Evolutionary conservation across 495 filamentous ascomycete genomes (phyloP), one percentile per base, ranked within the genome.

Genomic region (Penicillium fimorum): DNA sequence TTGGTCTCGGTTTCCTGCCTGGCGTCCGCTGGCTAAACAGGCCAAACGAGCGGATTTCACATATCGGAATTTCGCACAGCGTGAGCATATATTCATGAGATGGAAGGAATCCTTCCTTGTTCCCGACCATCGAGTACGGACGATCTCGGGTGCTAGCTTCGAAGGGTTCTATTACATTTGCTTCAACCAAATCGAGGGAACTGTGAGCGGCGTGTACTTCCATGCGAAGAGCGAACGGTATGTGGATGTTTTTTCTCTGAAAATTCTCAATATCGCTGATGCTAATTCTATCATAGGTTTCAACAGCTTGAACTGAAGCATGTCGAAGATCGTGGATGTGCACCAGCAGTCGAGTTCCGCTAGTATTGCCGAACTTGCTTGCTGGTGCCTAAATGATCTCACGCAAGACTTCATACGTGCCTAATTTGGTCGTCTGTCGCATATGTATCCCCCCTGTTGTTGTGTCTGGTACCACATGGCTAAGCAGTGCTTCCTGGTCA

Each of bases 71-170:
- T 84, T 80, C 63, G 76, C 79, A 35, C 87, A 96, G 68, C 80
- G 85, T 52, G 92, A 97, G 62, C 87, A 97, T 68, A 86, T 99
- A 18, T 99, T 97, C 70, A 99, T 99, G 95, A 84, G 95, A 47
- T 99, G 95, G 95, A 99, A 99, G 69, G 95, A 99, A 71, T 90
- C 95, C 62, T 99, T 99, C 67, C 80, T 99, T 8, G 95, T 99
- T 4, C 95, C 95, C 10, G 91, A 97, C 63, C 95, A 99, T 71
- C 83, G 90, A 3, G 91, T 97, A 20, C 78, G 84, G 55, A 91
- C 89, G 17, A 94, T 99, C 56, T 87, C 84, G 27, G 95, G 95
- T 4, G 95, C 95, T 1, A 96, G 92, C 62, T 99, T 97, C 63
- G 95, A 99, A 61, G 95, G 95, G 0, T 99, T 99, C 66, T 99